These are phyloP conservation scores for Fusarium devonianum DNA, from an alignment of 2,329 filamentous ascomycete genomes.

Conservation along the genomic window DNA sequence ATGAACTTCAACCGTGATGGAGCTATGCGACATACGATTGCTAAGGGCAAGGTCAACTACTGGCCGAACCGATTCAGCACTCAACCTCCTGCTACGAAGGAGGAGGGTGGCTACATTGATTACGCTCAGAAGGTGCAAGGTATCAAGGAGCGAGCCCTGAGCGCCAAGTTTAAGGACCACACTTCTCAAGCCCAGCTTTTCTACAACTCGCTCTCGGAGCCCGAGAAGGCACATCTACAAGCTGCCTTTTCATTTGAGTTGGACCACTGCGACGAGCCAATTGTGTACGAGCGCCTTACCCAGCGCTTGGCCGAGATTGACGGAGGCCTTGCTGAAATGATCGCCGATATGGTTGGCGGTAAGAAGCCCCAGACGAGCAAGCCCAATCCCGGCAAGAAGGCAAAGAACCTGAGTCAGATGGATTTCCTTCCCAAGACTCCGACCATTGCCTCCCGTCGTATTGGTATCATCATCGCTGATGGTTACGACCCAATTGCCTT, in stretches of 20 bases:
- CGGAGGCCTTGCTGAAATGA: constrained; percentile 69
- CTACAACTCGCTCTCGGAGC: constrained; percentile 75
- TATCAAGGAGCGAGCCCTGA: constrained; percentile 73
- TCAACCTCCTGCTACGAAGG: constrained; percentile 68
- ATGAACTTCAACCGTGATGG: constrained; percentile 82
- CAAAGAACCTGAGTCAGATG: constrained; percentile 72
- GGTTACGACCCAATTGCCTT: constrained; percentile 75
- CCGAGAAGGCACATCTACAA: constrained; percentile 75
- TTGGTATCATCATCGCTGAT: constrained; percentile 80
- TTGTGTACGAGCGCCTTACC: constrained; percentile 76
- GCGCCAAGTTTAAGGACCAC: constrained; percentile 80
- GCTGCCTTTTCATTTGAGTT: constrained; percentile 79
- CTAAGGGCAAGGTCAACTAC: constrained; percentile 71
- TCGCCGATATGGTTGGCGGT: constrained; percentile 75
- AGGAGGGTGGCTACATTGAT: constrained; percentile 74
- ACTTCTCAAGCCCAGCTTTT: constrained; percentile 82
- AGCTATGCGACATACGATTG: constrained; percentile 74
- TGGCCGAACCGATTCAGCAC: constrained; percentile 66
- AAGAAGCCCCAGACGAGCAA: constrained; percentile 61
- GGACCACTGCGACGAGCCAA: constrained; percentile 80
- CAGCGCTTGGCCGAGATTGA: constrained; percentile 76
- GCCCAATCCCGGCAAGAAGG: constrained; percentile 70
- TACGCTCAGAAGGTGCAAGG: constrained; percentile 69
- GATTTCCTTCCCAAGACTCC: constrained; percentile 70
- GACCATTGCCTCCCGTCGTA: constrained; percentile 73